Conservation (phyloP, 192 early-diverging fungal species). For the Umbelopsis sp. region DNA sequence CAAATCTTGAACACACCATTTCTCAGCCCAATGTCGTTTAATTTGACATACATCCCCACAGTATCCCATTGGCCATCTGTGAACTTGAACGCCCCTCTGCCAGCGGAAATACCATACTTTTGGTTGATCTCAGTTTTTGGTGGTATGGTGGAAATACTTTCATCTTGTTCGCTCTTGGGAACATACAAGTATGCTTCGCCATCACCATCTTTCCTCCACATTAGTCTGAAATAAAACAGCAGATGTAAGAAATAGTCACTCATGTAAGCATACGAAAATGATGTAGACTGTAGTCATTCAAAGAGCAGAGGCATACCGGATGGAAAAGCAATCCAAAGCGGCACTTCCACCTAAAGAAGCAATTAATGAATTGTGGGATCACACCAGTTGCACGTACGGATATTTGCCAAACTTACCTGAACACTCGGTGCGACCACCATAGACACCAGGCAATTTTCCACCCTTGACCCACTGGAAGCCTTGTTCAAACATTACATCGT, state of each 20-base stretch:
- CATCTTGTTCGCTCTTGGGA: conserved; percentile 28
- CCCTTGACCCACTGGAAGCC: conserved; percentile 59
- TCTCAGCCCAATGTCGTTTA: conserved; percentile 1
- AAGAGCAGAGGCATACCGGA: conserved; percentile 32
- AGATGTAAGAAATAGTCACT: background rate
- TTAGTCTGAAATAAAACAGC: conserved; percentile 22
- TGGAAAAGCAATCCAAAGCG: conserved; percentile 59
- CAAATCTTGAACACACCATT: conserved; percentile 20
- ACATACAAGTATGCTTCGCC: conserved; percentile 61
- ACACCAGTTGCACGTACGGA: too few species aligned
- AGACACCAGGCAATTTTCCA: conserved; percentile 60
- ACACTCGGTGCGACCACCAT: conserved; percentile 47
- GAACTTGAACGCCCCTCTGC: conserved; percentile 52
- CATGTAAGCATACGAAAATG: too few species aligned
- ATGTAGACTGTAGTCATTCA: too few species aligned
- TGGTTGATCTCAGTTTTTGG: conserved; percentile 47
- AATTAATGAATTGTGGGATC: too few species aligned
- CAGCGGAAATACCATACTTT: conserved; percentile 52
- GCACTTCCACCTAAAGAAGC: conserved; percentile 40
- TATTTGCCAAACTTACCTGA: conserved; percentile 26
- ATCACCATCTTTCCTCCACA: conserved; percentile 50
- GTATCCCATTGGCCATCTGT: conserved; percentile 44
- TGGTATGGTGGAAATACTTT: conserved; percentile 32
- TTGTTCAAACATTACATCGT: conserved; percentile 44
- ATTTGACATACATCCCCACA: conserved; percentile 19